These are phyloP conservation scores for Vigna radiata DNA, from an alignment of 306 rosid species.

Conservation along the genomic window DNA sequence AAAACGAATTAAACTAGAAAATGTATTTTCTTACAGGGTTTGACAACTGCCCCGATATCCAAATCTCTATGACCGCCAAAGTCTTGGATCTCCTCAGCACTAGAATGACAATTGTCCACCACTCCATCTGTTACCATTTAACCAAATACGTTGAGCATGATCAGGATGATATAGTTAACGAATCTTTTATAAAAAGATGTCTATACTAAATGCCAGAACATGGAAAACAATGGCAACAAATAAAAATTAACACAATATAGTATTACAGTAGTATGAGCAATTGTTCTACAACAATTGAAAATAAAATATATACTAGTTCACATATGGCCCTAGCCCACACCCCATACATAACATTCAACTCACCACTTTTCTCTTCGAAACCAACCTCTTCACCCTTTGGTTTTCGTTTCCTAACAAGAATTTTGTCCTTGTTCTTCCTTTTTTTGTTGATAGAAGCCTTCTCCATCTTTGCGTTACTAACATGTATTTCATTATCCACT, in stretches of 20 bases:
- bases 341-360: background rate
- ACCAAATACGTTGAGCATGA: background rate
- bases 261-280: background rate
- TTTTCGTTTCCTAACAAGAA: slow-evolving; percentile 19
- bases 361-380: slow-evolving; percentile 52
- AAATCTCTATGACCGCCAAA: slow-evolving; percentile 28
- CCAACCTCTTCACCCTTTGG: slow-evolving; percentile 42
- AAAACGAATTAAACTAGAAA: background rate
- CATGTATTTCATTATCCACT: slow-evolving; percentile 42
- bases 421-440: slow-evolving; percentile 46
- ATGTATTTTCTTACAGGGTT: slow-evolving; percentile 32
- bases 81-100: slow-evolving; percentile 20
- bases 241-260: background rate
- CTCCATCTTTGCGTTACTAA: slow-evolving; percentile 31
- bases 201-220: background rate
- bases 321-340: background rate
- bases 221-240: slow-evolving; percentile 14
- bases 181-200: background rate
- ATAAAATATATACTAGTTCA: background rate
- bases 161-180: background rate
- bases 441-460: slow-evolving; percentile 45
- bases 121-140: slow-evolving; percentile 39
- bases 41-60: slow-evolving; percentile 32
- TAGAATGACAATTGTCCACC: slow-evolving; percentile 22
- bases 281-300: background rate